Evolutionary conservation across 2,329 filamentous ascomycete genomes (phyloP).

Genomic region (Paecilomyces fulvus): DNA sequence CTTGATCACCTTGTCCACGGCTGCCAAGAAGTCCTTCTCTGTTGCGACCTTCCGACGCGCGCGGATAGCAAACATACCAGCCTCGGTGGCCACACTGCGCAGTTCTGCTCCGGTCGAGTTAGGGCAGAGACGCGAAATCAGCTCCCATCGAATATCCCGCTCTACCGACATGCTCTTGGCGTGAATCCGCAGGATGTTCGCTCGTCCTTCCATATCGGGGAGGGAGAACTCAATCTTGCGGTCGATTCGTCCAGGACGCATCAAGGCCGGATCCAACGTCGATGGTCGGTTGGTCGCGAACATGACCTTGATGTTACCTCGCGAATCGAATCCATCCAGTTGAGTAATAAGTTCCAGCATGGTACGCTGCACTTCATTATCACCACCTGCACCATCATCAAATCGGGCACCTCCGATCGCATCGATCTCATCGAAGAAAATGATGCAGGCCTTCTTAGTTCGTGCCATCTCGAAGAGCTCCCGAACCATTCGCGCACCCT

Average conservation of each 20-base stretch:
- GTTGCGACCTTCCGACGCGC: slow-evolving; percentile 93
- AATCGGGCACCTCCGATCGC: slow-evolving; percentile 93
- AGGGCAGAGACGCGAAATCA: slow-evolving; percentile 92
- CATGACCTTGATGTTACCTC: slow-evolving; percentile 99
- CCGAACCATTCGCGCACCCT: slow-evolving; percentile 95
- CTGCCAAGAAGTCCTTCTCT: slow-evolving; percentile 96
- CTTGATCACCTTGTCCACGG: slow-evolving; percentile 99
- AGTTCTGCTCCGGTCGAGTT: slow-evolving; percentile 96
- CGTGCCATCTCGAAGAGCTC: slow-evolving; percentile 99
- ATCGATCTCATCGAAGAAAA: slow-evolving; percentile 99
- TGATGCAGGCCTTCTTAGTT: slow-evolving; percentile 99
- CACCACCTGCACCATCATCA: slow-evolving; percentile 90
- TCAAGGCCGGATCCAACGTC: slow-evolving; percentile 90
- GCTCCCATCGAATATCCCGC: slow-evolving; percentile 96
- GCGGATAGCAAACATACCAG: slow-evolving; percentile 96
- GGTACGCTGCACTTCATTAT: slow-evolving; percentile 95
- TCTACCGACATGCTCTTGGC: slow-evolving; percentile 99
- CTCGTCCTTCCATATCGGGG: slow-evolving; percentile 91
- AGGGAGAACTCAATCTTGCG: slow-evolving; percentile 98
- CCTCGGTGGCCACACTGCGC: slow-evolving; percentile 93
- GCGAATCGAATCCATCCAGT: slow-evolving; percentile 88
- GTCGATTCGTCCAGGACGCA: slow-evolving; percentile 95
- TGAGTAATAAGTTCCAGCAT: slow-evolving; percentile 98
- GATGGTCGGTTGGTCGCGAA: slow-evolving; percentile 96
- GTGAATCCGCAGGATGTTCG: slow-evolving; percentile 96